phyloP scores from a whole-genome alignment of 2,329 filamentous ascomycete genomes.

The Penicillium concentricum region DNA sequence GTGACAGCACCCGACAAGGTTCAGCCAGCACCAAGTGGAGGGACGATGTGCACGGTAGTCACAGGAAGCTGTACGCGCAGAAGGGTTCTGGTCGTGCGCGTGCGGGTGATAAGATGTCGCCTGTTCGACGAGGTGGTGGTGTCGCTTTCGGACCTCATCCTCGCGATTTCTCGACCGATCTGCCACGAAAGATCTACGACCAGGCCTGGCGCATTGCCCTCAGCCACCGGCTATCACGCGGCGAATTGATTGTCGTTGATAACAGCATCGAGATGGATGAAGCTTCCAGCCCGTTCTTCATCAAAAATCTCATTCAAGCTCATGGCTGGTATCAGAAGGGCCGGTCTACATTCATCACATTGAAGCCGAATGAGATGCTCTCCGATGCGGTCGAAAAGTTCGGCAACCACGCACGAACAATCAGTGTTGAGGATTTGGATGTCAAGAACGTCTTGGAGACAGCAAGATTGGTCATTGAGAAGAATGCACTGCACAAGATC shows the following conservation, averaged over 20 bases:
- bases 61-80: constrained; percentile 77
- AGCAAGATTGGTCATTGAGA: constrained; percentile 83
- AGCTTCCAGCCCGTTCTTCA: constrained; percentile 53
- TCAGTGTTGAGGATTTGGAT: constrained; percentile 77
- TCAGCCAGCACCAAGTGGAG: constrained; percentile 81
- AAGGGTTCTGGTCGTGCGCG: constrained; percentile 84
- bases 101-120: constrained; percentile 76
- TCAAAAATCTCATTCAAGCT: constrained; percentile 65
- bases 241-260: constrained; percentile 82
- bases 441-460: constrained; percentile 91
- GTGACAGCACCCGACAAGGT: constrained; percentile 81
- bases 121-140: constrained; percentile 79
- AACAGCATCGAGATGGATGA: constrained; percentile 69
- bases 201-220: constrained; percentile 92
- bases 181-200: constrained; percentile 91
- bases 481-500: constrained; percentile 72
- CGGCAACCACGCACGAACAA: constrained; percentile 65
- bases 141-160: constrained; percentile 88
- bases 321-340: constrained; percentile 71
- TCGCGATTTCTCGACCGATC: constrained; percentile 79
- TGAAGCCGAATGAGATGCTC: constrained; percentile 59
- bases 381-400: constrained; percentile 65
- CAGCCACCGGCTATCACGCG: constrained; percentile 83
- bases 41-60: constrained; percentile 78
- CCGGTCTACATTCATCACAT: constrained; percentile 73